Conservation (phyloP, 257 asterid species). For the Solanum clarkiae region DNA sequence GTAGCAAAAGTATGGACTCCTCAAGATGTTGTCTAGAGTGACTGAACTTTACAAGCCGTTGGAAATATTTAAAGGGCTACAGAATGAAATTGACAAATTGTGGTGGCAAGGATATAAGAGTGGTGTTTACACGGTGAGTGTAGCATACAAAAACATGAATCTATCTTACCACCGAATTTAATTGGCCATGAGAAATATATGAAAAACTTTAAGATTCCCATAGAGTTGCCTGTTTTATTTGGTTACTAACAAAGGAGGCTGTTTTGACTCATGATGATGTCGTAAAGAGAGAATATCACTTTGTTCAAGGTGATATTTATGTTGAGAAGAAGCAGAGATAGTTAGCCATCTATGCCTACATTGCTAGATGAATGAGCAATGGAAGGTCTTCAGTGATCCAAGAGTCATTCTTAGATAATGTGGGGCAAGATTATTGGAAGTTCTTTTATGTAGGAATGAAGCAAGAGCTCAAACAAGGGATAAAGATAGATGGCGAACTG, state of each 20-base stretch:
- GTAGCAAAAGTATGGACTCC: not conserved
- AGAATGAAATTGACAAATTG: not conserved
- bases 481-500: not conserved
- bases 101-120: not conserved
- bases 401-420: not conserved
- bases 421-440: not conserved
- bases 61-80: not conserved
- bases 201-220: not conserved
- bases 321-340: not conserved
- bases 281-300: not conserved
- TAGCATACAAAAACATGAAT: not conserved
- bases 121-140: not conserved
- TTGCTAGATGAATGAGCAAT: not conserved
- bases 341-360: not conserved
- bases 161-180: not conserved
- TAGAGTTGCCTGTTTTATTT: not conserved
- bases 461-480: not conserved
- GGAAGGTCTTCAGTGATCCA: not conserved
- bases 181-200: not conserved
- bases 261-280: not conserved
- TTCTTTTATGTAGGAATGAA: not conserved
- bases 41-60: not conserved
- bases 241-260: not conserved
- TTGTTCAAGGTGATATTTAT: not conserved
- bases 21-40: not conserved